Evolutionary conservation across 2,329 filamentous ascomycete species (phyloP), one percentile per base, ranked within the genome.

Genomic region (Trichoderma pleuroti): DNA sequence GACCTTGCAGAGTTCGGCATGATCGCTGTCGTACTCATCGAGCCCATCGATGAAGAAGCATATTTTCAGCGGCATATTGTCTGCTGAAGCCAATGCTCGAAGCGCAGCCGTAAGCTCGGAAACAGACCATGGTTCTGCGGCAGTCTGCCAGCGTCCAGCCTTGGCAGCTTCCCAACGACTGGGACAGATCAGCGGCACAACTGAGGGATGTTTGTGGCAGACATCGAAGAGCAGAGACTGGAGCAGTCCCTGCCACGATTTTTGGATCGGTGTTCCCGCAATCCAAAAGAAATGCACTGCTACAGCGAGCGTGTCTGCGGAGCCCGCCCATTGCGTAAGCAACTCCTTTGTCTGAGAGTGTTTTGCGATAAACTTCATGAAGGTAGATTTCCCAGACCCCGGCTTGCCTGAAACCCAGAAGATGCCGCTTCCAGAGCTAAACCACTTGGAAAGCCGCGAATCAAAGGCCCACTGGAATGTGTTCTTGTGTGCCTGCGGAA

Each of bases 1-100:
- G 1, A 34, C 14, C 6, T 72, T 30, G 11, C 61, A 70, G 0
- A 76, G 9, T 1, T 73, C 60, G 1, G 68, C 7, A 24, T 73
- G 68, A 7, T 76, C 66, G 1, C 71, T 73, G 0, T 65, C 24
- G 26, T 63, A 75, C 34, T 76, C 73, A 24, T 76, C 72, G 0
- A 76, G 49, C 0, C 73, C 74, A 60, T 75, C 74, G 1, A 76
- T 70, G 28, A 76, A 74, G 26, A 76, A 52, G 26, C 74, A 76
- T 1, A 73, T 42, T 1, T 57, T 68, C 10, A 30, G 36, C 11
- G 21, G 65, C 3, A 26, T 39, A 1, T 39, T 12, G 6, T 67
- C 28, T 5, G 61, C 36, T 63, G 16, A 12, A 16, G 12, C 8
- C 9, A 60, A 4, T 8, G 42, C 5, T 9, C 26, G 18, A 16